A percentile compares a stretch with the other conserved stretches of the same genome.
Evolutionary conservation across 169 alveolate genomes (phyloP).

Genomic region (Plasmodium ovale): DNA sequence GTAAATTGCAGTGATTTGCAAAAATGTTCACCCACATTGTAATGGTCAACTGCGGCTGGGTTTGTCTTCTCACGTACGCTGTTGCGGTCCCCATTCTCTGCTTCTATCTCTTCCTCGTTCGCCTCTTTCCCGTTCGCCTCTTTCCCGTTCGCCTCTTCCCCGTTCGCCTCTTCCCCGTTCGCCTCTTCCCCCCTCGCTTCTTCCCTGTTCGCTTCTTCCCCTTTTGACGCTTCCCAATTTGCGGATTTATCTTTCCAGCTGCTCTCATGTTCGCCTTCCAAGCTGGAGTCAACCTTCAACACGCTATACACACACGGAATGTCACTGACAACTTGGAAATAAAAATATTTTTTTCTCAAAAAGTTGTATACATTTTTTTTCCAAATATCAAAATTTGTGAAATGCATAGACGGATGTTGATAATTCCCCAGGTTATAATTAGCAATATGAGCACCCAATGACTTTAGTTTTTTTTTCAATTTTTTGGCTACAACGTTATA

Average conservation of each 20-base stretch:
- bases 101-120: background rate
- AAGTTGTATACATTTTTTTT: slow-evolving; percentile 40
- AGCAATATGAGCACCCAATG: slow-evolving; percentile 35
- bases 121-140: background rate
- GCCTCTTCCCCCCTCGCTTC: background rate
- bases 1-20: background rate
- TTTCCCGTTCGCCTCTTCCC: background rate
- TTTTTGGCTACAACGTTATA: slow-evolving; percentile 62
- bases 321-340: slow-evolving; percentile 13
- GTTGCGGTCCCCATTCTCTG: background rate
- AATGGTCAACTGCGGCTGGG: background rate
- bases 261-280: too few species aligned
- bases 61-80: background rate
- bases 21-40: slow-evolving; percentile 25
- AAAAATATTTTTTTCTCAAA: slow-evolving; percentile 20
- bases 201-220: background rate
- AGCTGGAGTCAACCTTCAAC: background rate
- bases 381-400: slow-evolving; percentile 58
- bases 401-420: slow-evolving; percentile 75
- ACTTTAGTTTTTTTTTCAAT: slow-evolving; percentile 52
- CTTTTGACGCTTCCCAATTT: background rate
- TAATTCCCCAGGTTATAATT: slow-evolving; percentile 67
- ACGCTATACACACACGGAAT: slow-evolving; percentile 10
- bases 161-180: background rate
- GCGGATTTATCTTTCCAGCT: background rate